Evolutionary conservation across 2,329 filamentous ascomycete species (phyloP).

Genomic region (Anisogramma anomala): DNA sequence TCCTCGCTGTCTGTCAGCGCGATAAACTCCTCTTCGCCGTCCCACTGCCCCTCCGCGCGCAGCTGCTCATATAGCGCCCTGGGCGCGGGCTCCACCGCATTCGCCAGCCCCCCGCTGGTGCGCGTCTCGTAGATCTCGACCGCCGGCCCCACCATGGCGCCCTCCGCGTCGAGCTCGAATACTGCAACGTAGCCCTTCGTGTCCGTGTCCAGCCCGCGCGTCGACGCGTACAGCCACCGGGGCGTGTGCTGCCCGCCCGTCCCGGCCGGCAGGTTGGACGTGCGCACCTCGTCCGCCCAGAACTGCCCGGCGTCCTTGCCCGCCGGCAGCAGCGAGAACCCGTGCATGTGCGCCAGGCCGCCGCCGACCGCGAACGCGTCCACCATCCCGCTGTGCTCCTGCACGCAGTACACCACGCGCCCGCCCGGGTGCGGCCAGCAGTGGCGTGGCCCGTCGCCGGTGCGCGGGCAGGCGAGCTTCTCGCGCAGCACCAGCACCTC

Average conservation of each 20-base stretch:
- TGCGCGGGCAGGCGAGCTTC: slow-evolving; percentile 10
- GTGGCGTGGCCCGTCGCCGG: slow-evolving; percentile 15
- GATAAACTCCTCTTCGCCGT: slow-evolving; percentile 10
- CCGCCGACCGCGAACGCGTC: slow-evolving; percentile 13
- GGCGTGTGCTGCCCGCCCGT: background rate
- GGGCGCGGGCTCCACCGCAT: slow-evolving; percentile 17
- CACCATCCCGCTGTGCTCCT: slow-evolving; percentile 17
- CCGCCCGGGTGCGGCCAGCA: slow-evolving; percentile 16
- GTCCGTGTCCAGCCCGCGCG: slow-evolving; percentile 9
- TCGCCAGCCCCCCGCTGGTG: slow-evolving; percentile 16
- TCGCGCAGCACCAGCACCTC: slow-evolving; percentile 22
- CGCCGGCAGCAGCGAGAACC: slow-evolving; percentile 10
- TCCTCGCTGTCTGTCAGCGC: slow-evolving; percentile 15
- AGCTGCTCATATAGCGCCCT: background rate
- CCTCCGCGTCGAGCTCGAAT: slow-evolving; percentile 11
- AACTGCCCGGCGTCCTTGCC: slow-evolving; percentile 3
- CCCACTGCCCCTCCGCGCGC: background rate
- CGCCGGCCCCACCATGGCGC: slow-evolving; percentile 9
- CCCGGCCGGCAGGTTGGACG: slow-evolving; percentile 4
- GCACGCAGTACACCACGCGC: slow-evolving; percentile 15
- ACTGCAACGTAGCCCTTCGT: slow-evolving; percentile 15
- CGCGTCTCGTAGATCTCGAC: slow-evolving; percentile 14
- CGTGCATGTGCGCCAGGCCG: slow-evolving; percentile 11
- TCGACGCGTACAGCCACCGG: slow-evolving; percentile 15
- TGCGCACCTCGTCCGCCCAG: slow-evolving; percentile 16